Percentiles rank a stretch among this genome's conserved stretches.
Evolutionary conservation across 2,329 filamentous ascomycete species (phyloP).

Genomic region (Epichloe gansuensis): DNA sequence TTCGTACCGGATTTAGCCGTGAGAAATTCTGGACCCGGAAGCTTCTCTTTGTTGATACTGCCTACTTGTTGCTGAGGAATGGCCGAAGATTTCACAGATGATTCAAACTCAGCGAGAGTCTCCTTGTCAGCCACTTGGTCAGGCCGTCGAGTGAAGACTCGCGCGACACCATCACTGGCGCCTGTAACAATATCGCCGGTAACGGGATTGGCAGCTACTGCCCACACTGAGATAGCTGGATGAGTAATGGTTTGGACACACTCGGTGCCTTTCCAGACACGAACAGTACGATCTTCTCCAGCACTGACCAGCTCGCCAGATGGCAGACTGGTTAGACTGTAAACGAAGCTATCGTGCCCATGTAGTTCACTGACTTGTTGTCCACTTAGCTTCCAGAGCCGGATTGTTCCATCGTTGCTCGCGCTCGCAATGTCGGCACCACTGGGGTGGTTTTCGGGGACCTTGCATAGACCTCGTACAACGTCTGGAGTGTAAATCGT

Average conservation of each 20-base stretch:
- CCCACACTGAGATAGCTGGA: conserved; percentile 93
- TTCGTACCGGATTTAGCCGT: conserved; percentile 77
- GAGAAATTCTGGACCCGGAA: conserved; percentile 81
- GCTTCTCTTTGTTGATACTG: conserved; percentile 79
- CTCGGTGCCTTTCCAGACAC: conserved; percentile 71
- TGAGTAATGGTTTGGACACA: conserved; percentile 95
- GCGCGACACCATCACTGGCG: conserved; percentile 74
- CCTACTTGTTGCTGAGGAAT: conserved; percentile 81
- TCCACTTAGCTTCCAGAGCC: conserved; percentile 76
- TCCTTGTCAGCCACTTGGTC: conserved; percentile 59
- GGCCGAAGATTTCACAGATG: conserved; percentile 67
- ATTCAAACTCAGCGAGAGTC: conserved; percentile 62
- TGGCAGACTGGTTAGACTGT: conserved; percentile 65
- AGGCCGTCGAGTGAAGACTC: conserved; percentile 66
- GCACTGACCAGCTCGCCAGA: conserved; percentile 82
- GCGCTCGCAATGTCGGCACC: conserved; percentile 91
- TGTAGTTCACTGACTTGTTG: conserved; percentile 63
- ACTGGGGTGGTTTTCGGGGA: conserved; percentile 64
- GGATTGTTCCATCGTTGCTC: conserved; percentile 81
- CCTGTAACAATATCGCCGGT: conserved; percentile 91
- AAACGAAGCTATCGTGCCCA: conserved; percentile 93
- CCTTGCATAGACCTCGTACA: conserved; percentile 73
- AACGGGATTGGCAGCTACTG: conserved; percentile 67
- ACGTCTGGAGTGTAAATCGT: conserved; percentile 62
- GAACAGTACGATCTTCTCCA: conserved; percentile 86